Base-by-base conservation (phyloP, 306 rosid genomes). In the Luffa aegyptiaca region DNA sequence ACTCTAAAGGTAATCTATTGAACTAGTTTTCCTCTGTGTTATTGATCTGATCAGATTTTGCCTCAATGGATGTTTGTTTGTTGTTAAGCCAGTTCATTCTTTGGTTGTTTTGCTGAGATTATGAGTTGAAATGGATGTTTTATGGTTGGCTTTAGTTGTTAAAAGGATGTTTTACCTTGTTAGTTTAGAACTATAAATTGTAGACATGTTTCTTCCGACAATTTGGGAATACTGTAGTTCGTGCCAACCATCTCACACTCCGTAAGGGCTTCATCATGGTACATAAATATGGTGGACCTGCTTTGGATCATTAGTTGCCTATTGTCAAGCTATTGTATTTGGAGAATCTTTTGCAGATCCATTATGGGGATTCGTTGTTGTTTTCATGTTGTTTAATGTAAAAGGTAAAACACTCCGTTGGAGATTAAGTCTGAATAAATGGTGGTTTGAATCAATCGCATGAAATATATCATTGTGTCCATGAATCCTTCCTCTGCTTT, bases 361-460 rank as follows among this genome's bases (percentile, higher is more conserved):
- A 5, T 86, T 94, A 49, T 94, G 98, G 98, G 98, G 97, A 87
- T 94, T 94, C 59, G 98, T 94, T 39, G 95, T 94, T 31, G 92
- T 87, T 79, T 94, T 94, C 89, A 94, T 94, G 97, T 91, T 94
- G 82, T 92, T 94, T 81, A 90, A 94, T 71, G 79, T 94, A 74
- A 93, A 91, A 87, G 98, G 98, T 94, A 90, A 56, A 64, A 37
- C 62, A 17, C 37, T 44, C 68, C 77, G 62, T 10, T 39, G 26
- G 52, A 39, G 18, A 42, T 26, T 26, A 26, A 26, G 31, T 26
- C 31, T 26, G 31, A 26, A 26, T 26, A 26, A 26, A 26, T 26
- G 31, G 31, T 12, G 4, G 57, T 71, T 42, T 44, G 57, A 10
- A 20, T 12, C 56, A 21, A 12, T 45, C 10, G 76, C 10, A 45